These are phyloP conservation scores for Nicotiana otophora DNA, from an alignment of 257 asterid genomes.

Conservation along the genomic window DNA sequence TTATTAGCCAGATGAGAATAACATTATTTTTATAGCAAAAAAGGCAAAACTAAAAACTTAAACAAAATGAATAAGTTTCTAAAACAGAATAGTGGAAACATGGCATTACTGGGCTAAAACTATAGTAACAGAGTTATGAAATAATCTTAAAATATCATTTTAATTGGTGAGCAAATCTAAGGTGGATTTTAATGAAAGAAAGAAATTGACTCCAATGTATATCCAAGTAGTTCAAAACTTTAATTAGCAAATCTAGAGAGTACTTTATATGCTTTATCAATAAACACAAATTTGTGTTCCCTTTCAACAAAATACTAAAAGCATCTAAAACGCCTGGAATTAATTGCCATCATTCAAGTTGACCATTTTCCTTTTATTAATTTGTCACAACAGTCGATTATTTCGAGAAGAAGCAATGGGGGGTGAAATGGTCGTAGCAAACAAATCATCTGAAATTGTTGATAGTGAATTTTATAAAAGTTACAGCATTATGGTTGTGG, in stretches of 20 bases:
- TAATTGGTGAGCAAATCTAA: not conserved
- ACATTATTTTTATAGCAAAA: not conserved
- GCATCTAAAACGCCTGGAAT: not conserved
- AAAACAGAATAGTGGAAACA: not conserved
- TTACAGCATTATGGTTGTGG: conserved; percentile 45
- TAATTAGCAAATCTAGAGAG: not conserved
- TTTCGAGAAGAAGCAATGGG: not conserved
- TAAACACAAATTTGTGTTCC: not conserved
- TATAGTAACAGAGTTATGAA: not conserved
- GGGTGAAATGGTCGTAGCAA: not conserved
- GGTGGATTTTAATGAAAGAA: not conserved
- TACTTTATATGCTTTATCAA: not conserved
- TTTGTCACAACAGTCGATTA: not conserved
- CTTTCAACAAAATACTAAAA: not conserved
- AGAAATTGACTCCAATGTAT: not conserved
- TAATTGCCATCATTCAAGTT: not conserved
- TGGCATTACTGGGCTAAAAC: not conserved
- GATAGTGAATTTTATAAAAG: not conserved
- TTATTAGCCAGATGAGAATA: not conserved
- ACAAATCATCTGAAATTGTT: not conserved
- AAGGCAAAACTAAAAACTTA: not conserved
- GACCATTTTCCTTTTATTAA: not conserved
- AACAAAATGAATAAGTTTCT: not conserved
- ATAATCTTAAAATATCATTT: not conserved
- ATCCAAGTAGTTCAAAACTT: not conserved